phyloP scores from a whole-genome alignment of 129 eudicot genomes.

The Centella asiatica region DNA sequence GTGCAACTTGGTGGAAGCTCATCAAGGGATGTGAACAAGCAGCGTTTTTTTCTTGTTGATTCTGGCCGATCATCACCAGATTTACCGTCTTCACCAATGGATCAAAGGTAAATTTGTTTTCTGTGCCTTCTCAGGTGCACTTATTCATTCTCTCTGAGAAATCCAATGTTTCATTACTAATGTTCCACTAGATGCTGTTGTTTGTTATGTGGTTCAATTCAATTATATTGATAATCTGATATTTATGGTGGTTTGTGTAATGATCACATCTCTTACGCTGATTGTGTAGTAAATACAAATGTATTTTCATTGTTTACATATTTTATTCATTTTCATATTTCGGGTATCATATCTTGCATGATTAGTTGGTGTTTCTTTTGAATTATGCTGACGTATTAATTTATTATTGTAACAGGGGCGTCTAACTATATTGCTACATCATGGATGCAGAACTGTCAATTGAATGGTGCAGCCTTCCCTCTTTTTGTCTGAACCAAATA shows the following conservation, averaged over 20 bases:
- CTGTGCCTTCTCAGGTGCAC: not conserved
- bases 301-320: not conserved
- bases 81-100: slow-evolving; percentile 8
- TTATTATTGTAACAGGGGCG: not conserved
- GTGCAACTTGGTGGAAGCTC: slow-evolving; percentile 9
- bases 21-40: not conserved
- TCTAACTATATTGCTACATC: slow-evolving; percentile 6
- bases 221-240: no score
- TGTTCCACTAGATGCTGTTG: not conserved
- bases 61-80: slow-evolving; percentile 21
- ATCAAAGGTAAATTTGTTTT: slow-evolving; percentile 2
- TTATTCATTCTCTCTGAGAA: not conserved
- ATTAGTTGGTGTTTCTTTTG: not conserved
- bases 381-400: not conserved
- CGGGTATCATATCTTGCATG: not conserved
- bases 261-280: not conserved
- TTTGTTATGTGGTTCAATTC: not conserved
- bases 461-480: not conserved
- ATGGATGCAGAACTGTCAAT: not conserved
- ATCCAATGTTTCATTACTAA: not conserved
- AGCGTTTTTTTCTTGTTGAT: not conserved
- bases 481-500: not conserved
- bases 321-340: not conserved
- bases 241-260: no score
- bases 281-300: not conserved